Evolutionary conservation across 148 eudicot species (phyloP), one percentile per base, ranked within the genome.

Genomic region (Rhododendron griersonianum): DNA sequence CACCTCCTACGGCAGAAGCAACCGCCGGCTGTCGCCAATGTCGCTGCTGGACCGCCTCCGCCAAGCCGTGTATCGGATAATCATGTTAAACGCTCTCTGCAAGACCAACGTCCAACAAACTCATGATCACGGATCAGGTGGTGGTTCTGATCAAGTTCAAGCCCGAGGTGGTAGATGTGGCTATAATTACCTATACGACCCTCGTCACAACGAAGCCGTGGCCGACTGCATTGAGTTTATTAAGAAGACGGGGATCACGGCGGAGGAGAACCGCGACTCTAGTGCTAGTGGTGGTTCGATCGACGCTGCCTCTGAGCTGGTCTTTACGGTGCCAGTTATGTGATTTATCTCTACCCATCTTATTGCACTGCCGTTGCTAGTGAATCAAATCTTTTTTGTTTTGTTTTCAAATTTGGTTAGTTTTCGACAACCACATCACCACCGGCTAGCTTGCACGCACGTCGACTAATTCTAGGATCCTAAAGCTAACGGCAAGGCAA

Each of bases 171-270:
- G 45, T 41, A 87, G 90, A 30, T 87, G 86, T 48, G 87, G 86
- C 44, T 85, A 83, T 71, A 41, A 84, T 16, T 25, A 78, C 19
- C 14, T 48, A 0, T 23, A 91, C 65, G 91, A 94, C 80, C 89
- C 93, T 55, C 91, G 92, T 84, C 93, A 87, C 25, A 93, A 87
- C 57, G 94, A 94, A 83, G 98, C 95, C 8, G 81, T 94, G 28
- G 95, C 98, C 0, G 98, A 94, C 80, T 94, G 98, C 80, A 94
- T 94, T 57, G 95, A 93, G 91, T 94, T 93, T 81, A 90, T 94
- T 84, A 94, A 91, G 91, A 93, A 90, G 85, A 87, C 91, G 4
- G 80, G 89, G 18, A 63, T 77, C n/a, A 15, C 71, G 25, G 61
- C 53, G 18, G 87, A 84, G 51, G 82, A 83, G 0, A 48, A 28